phyloP scores from a whole-genome alignment of 352 stramenopile genomes.

The Phytophthora pistaciae region DNA sequence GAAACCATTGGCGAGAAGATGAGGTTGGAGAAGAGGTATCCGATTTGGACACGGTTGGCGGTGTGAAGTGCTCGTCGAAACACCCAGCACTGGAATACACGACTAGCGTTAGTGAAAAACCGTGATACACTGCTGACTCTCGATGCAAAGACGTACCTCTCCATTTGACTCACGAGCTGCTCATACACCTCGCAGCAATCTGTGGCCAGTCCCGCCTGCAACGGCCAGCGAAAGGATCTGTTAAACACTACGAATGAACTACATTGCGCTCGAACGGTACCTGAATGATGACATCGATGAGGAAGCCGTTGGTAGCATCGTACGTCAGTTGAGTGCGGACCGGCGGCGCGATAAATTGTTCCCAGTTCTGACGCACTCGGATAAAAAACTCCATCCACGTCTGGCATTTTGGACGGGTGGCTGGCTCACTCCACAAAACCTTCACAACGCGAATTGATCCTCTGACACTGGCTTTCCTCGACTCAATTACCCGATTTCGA shows the following conservation, averaged over 20 bases:
- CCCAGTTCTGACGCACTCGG: conserved; percentile 35
- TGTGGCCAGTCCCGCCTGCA: conserved; percentile 46
- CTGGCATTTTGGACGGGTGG: conserved; percentile 37
- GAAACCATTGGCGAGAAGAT: conserved; percentile 31
- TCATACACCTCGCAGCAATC: conserved; percentile 46
- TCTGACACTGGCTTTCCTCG: conserved; percentile 60
- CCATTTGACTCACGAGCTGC: conserved; percentile 52
- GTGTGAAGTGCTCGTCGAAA: conserved; percentile 61
- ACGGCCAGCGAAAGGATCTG: conserved; percentile 1
- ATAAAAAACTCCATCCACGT: conserved; percentile 31
- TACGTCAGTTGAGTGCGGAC: conserved; percentile 72
- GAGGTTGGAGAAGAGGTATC: conserved; percentile 26
- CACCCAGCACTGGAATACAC: conserved; percentile 45
- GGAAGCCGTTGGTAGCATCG: conserved; percentile 59
- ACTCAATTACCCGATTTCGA: conserved; percentile 66
- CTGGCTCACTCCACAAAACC: conserved; percentile 90
- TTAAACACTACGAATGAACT: conserved; percentile 4
- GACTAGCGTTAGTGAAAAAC: conserved; percentile 1
- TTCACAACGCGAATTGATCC: conserved; percentile 81
- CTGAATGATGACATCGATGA: conserved; percentile 69
- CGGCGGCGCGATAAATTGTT: conserved; percentile 46
- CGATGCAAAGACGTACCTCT: conserved; percentile 35
- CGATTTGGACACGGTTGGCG: conserved; percentile 52
- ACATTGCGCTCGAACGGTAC: conserved; percentile 31
- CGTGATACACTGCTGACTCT: background rate